Conservation (phyloP, 2,329 filamentous ascomycete species). For the Myrmaecium sp. region DNA sequence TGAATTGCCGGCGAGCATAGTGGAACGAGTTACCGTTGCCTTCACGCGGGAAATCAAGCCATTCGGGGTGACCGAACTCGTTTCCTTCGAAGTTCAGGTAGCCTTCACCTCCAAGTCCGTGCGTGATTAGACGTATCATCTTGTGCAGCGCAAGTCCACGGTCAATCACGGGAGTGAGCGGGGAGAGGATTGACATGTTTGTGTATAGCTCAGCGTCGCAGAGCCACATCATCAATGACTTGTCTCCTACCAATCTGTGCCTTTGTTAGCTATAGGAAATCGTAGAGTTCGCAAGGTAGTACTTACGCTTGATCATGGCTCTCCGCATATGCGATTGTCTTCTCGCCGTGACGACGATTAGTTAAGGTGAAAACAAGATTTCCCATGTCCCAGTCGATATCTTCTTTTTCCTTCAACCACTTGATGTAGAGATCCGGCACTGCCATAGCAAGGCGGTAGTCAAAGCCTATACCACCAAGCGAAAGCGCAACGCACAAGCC, state of each 20-base stretch:
- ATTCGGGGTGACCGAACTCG: slow-evolving; percentile 96
- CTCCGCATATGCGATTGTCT: slow-evolving; percentile 95
- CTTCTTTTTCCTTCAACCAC: slow-evolving; percentile 81
- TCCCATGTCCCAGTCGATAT: slow-evolving; percentile 81
- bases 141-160: slow-evolving; percentile 89
- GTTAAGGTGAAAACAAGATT: slow-evolving; percentile 74
- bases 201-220: slow-evolving; percentile 97
- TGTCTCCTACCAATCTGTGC: slow-evolving; percentile 77
- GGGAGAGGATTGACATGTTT: slow-evolving; percentile 76
- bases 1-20: slow-evolving; percentile 86
- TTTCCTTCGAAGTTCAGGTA: slow-evolving; percentile 99
- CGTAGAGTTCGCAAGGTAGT: background rate
- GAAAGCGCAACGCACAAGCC: slow-evolving; percentile 77
- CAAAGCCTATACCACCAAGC: slow-evolving; percentile 84
- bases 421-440: slow-evolving; percentile 99
- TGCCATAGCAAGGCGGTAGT: slow-evolving; percentile 95
- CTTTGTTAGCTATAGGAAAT: slow-evolving; percentile 7
- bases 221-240: slow-evolving; percentile 93
- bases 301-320: slow-evolving; percentile 94
- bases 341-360: slow-evolving; percentile 87
- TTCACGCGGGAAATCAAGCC: slow-evolving; percentile 92
- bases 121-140: slow-evolving; percentile 89
- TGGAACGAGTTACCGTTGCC: slow-evolving; percentile 89
- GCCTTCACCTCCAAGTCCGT: slow-evolving; percentile 81
- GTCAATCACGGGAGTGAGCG: slow-evolving; percentile 76